Evolutionary conservation across 306 rosid genomes (phyloP), one percentile per base, ranked within the genome.

Genomic region (Vigna reflexopilosa): DNA sequence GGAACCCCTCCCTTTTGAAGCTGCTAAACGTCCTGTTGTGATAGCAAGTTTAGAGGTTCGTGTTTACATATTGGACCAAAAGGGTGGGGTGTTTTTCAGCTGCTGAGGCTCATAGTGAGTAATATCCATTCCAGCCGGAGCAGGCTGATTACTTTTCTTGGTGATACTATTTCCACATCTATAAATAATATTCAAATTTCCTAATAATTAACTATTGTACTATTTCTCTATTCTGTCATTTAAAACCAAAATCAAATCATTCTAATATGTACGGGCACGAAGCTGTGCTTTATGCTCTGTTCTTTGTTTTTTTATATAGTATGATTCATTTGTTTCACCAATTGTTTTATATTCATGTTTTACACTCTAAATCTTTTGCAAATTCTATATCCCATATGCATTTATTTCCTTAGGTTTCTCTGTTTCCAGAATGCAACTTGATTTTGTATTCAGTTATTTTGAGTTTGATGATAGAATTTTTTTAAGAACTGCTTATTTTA

Each of bases 1-100:
- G n/a, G 73, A 62, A 49, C 50, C 40, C 73, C 48, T 72, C 58
- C 36, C 50, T 36, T 42, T 24, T 42, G 48, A 78, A 77, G 80
- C 73, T 38, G 67, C 64, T 59, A 70, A 22, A 19, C 44, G 5
- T 44, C 80, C 15, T 19, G n/a, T 56, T 74, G 54, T 80, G 73
- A 58, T 63, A 55, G 40, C 13, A 80, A 6, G 47, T 65, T 28
- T 34, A 52, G 72, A 36, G 76, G 69, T 77, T 54, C 79, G 13
- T 66, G 70, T 78, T 67, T 61, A 64, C 72, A 20, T 42, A 64
- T 59, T 51, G 54, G 57, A 71, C 26, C 50, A 44, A 12, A 59
- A 61, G 24, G 67, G 28, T 32, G 34, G 40, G 49, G 83, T 55
- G 73, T 67, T 48, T 62, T 64, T 32, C 48, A 45, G 45, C 73